These are phyloP conservation scores for Trebouxiophyceae sp. DNA, from an alignment of 163 green algal genomes.

Conservation along the genomic window DNA sequence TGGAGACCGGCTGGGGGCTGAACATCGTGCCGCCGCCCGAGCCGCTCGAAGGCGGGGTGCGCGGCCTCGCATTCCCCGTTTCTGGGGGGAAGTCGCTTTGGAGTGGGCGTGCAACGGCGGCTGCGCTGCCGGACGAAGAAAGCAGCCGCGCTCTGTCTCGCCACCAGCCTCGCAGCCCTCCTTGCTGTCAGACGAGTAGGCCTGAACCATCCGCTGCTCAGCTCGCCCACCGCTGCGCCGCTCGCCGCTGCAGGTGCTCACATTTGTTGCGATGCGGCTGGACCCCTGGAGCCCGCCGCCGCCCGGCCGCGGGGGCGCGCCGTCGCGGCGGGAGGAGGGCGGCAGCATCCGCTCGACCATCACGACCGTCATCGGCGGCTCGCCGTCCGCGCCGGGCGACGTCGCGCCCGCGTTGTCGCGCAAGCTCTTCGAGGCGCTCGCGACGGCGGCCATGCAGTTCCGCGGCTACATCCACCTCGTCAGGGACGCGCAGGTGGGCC, in stretches of 20 bases:
- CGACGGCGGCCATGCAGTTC: conserved; percentile 69
- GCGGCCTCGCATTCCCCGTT: not conserved
- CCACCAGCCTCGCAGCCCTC: too few species aligned
- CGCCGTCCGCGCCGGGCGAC: not conserved
- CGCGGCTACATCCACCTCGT: conserved; percentile 45
- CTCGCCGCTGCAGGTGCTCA: conserved; percentile 27
- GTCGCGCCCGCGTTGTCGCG: conserved; percentile 8
- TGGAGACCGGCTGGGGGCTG: conserved; percentile 34
- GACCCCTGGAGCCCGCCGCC: not conserved
- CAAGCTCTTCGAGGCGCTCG: conserved; percentile 55
- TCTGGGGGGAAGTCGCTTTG: too few species aligned
- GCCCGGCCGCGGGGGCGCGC: not conserved
- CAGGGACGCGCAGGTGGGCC: not conserved
- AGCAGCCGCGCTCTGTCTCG: too few species aligned
- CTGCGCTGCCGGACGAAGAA: too few species aligned
- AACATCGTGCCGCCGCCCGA: conserved; percentile 39
- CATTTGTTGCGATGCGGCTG: conserved; percentile 42
- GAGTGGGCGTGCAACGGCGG: too few species aligned
- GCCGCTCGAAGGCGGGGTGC: not conserved
- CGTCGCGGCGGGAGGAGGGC: not conserved
- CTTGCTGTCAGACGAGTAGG: too few species aligned
- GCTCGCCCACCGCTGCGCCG: too few species aligned
- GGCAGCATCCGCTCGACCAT: not conserved
- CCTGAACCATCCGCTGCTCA: too few species aligned
- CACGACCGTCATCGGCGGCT: not conserved